These are phyloP conservation scores for Hawksworthiomyces lignivorus DNA, from an alignment of 2,329 filamentous ascomycete species.

Conservation along the genomic window DNA sequence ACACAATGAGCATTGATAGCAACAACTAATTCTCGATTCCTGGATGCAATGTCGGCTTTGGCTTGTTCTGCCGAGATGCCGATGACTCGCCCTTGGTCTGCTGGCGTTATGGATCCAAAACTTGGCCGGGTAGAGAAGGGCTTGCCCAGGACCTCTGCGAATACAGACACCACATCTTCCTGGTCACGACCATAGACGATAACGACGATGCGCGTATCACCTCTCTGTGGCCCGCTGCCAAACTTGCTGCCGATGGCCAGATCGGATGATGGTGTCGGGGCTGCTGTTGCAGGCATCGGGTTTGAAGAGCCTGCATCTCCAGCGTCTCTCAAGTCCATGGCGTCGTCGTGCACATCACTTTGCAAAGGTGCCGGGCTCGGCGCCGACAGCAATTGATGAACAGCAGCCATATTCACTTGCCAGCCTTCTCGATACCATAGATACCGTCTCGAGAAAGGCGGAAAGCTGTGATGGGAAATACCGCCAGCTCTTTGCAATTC, in stretches of 20 bases:
- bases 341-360: neutral
- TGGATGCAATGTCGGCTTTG: conserved; percentile 47
- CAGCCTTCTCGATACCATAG: too few species aligned
- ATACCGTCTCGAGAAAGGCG: too few species aligned
- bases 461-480: too few species aligned
- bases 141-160: conserved; percentile 74
- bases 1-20: conserved; percentile 72
- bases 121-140: conserved; percentile 52
- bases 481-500: too few species aligned
- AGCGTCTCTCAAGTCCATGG: conserved; percentile 10
- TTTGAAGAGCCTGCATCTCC: neutral
- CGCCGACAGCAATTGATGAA: conserved; percentile 20
- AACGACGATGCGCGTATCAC: conserved; percentile 52
- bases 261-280: conserved; percentile 14
- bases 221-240: conserved; percentile 39
- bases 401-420: conserved; percentile 15
- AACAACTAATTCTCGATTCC: conserved; percentile 52
- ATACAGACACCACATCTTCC: conserved; percentile 64
- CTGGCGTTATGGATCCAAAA: conserved; percentile 44
- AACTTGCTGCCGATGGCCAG: conserved; percentile 32
- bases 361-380: conserved; percentile 1
- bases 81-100: conserved; percentile 58
- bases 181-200: conserved; percentile 66
- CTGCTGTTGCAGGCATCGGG: conserved; percentile 18
- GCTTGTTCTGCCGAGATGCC: conserved; percentile 55